Evolutionary conservation across 1,139 yeast genomes (phyloP).

Genomic region (Candida albicans): DNA sequence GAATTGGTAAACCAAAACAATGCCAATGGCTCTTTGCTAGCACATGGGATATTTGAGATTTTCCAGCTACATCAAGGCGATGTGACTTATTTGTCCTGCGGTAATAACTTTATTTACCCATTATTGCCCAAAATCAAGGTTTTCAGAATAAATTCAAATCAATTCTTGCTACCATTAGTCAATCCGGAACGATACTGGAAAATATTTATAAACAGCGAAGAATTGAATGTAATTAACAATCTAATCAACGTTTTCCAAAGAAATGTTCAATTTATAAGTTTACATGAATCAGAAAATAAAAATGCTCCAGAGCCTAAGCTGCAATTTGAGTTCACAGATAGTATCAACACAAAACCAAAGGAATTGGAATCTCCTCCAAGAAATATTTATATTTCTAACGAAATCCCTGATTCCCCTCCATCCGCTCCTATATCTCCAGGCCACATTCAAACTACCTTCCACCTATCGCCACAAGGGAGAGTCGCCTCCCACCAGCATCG

Average conservation of each 20-base stretch:
- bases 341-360: slow-evolving; percentile 2
- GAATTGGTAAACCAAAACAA: slow-evolving; percentile 38
- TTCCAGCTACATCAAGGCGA: slow-evolving; percentile 64
- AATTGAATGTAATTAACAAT: slow-evolving; percentile 27
- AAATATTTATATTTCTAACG: slow-evolving; percentile 16
- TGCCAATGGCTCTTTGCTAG: slow-evolving; percentile 48
- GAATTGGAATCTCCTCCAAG: slow-evolving; percentile 4
- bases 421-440: slow-evolving; percentile 46
- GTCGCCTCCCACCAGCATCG: not conserved
- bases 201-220: slow-evolving; percentile 46
- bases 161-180: slow-evolving; percentile 63
- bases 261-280: slow-evolving; percentile 48
- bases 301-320: not conserved
- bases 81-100: slow-evolving; percentile 63
- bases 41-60: slow-evolving; percentile 64
- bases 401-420: slow-evolving; percentile 49
- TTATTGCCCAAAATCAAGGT: slow-evolving; percentile 61
- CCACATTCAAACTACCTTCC: slow-evolving; percentile 15
- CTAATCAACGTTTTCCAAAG: slow-evolving; percentile 41
- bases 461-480: slow-evolving; percentile 6
- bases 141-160: slow-evolving; percentile 50
- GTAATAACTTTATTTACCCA: slow-evolving; percentile 58
- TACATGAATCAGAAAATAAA: slow-evolving; percentile 20
- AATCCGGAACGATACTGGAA: slow-evolving; percentile 78
- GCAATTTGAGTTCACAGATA: not conserved